Evolutionary conservation across 192 early-diverging fungal genomes (phyloP).

Genomic region (Backusella sp.): DNA sequence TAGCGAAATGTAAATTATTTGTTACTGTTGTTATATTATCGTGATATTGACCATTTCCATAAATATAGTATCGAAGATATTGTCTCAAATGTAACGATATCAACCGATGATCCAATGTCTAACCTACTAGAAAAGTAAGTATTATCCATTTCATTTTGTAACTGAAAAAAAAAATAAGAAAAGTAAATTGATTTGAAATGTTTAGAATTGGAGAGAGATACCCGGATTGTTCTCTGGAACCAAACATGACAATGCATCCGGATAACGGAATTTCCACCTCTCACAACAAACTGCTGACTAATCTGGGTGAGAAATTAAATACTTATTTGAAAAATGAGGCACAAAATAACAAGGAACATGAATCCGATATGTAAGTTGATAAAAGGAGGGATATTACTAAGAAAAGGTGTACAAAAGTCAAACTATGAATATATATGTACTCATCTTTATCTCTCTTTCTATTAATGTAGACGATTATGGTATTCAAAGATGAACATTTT

Average conservation of each 20-base stretch:
- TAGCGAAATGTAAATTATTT: background rate
- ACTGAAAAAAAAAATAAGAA: background rate
- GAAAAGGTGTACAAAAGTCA: too few species aligned
- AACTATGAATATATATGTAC: background rate
- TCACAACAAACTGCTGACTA: slow-evolving; percentile 16
- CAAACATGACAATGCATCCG: slow-evolving; percentile 37
- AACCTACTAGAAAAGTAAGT: background rate
- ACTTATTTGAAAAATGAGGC: slow-evolving; percentile 48
- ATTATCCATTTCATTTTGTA: background rate
- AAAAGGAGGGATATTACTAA: background rate
- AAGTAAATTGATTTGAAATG: background rate
- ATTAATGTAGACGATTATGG: slow-evolving; percentile 18
- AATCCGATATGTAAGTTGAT: slow-evolving; percentile 25
- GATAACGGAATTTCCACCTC: slow-evolving; percentile 13
- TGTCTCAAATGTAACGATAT: background rate
- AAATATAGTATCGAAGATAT: background rate
- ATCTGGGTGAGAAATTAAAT: slow-evolving; percentile 43
- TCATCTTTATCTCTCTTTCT: background rate
- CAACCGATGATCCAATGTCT: slow-evolving; percentile 12
- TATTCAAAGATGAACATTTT: slow-evolving; percentile 26
- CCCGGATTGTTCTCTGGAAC: slow-evolving; percentile 57
- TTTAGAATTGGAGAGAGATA: slow-evolving; percentile 50
- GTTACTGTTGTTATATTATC: background rate
- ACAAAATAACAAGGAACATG: slow-evolving; percentile 20
- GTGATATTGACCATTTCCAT: background rate